Evolutionary conservation across 306 rosid species (phyloP).

Genomic region (Malus fusca): DNA sequence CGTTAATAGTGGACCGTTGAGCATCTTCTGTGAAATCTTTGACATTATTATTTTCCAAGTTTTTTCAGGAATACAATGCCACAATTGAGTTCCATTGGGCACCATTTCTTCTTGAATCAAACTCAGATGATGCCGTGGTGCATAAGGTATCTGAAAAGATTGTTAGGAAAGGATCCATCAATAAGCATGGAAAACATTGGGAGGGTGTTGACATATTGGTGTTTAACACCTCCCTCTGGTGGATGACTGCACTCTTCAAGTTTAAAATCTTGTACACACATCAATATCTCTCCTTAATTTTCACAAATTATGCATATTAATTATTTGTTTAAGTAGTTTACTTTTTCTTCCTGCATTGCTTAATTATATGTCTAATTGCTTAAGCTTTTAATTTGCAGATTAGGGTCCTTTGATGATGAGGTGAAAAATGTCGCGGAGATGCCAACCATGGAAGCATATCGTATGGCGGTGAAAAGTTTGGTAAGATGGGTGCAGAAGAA

Average conservation of each 20-base stretch:
- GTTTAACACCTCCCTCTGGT: constrained; percentile 90
- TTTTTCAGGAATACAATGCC: constrained; percentile 63
- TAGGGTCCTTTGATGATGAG: neutral
- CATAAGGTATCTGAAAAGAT: constrained; percentile 75
- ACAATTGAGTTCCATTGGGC: constrained; percentile 98
- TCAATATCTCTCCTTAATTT: neutral
- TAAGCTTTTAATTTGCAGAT: neutral
- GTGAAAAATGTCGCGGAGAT: neutral
- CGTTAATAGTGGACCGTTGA: too few species aligned
- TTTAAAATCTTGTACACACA: constrained; percentile 63
- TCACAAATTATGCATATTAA: neutral
- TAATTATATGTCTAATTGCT: neutral
- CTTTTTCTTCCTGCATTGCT: neutral
- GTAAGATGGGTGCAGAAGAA: constrained; percentile 68
- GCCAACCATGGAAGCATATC: neutral
- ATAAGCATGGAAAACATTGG: constrained; percentile 78
- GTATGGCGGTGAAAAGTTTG: constrained; percentile 49
- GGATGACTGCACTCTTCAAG: constrained; percentile 71
- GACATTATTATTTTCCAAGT: too few species aligned
- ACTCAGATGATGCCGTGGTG: constrained; percentile 62
- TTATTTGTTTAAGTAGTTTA: neutral
- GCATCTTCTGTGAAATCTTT: too few species aligned
- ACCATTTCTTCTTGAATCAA: constrained; percentile 85
- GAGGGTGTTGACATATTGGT: constrained; percentile 75
- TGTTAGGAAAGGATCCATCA: constrained; percentile 77